A percentile compares a stretch with the other conserved stretches of the same genome.
phyloP scores from a whole-genome alignment of 1,284 basidiomycete species.

The Cystobasidium slooffiae region DNA sequence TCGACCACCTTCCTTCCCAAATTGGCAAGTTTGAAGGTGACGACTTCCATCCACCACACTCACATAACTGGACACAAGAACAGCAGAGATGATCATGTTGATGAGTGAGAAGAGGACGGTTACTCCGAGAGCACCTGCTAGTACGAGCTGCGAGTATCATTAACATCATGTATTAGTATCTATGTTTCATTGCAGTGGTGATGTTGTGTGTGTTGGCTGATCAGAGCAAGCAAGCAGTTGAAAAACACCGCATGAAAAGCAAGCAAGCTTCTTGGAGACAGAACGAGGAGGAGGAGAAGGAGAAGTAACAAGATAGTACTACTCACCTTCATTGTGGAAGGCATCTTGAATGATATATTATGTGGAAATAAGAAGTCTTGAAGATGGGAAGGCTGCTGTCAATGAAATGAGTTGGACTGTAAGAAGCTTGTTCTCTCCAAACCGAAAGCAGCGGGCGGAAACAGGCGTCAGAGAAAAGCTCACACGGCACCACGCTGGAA shows the following conservation, averaged over 20 bases:
- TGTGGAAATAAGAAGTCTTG: not conserved
- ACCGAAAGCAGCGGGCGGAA: no score
- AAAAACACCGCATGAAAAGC: constrained; percentile 23
- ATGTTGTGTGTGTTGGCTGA: not conserved
- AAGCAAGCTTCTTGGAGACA: not conserved
- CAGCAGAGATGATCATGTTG: constrained; percentile 50
- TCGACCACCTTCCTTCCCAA: constrained; percentile 22
- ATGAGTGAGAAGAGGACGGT: constrained; percentile 50
- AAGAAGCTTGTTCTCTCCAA: not conserved
- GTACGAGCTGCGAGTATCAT: constrained; percentile 41
- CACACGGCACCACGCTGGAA: not conserved
- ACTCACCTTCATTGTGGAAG: constrained; percentile 22
- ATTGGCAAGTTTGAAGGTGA: constrained; percentile 5
- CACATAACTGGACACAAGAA: constrained; percentile 45
- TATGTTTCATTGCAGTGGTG: not conserved
- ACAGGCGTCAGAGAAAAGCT: constrained; percentile 5
- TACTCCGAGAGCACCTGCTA: constrained; percentile 47
- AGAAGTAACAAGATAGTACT: not conserved
- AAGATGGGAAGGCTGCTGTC: not conserved
- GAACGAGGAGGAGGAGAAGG: not conserved
- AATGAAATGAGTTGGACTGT: not conserved
- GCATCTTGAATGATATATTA: not conserved
- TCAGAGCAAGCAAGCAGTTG: not conserved
- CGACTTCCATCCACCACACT: not conserved
- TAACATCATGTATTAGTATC: not conserved